Percentiles rank a stretch among this genome's conserved stretches.
These are phyloP conservation scores for Verticillium nonalfalfae DNA, from an alignment of 2,329 filamentous ascomycete genomes.

Conservation along the genomic window DNA sequence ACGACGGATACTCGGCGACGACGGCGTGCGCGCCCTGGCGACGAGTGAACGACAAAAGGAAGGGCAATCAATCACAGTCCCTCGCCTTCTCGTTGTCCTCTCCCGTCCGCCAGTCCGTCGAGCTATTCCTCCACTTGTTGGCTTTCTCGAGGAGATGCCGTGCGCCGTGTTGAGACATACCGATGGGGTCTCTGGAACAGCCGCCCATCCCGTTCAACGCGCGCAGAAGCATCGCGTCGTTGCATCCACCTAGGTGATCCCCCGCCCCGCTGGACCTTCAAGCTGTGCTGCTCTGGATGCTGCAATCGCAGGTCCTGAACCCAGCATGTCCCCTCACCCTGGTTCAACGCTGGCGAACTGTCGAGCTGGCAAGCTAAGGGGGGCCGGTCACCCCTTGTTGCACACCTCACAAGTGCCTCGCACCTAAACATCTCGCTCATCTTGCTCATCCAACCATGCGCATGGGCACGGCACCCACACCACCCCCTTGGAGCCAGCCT, in stretches of 20 bases:
- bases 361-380: background rate
- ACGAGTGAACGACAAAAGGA: background rate
- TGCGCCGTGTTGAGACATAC: background rate
- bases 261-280: background rate
- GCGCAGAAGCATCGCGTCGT: background rate
- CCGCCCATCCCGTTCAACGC: background rate
- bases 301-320: background rate
- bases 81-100: background rate
- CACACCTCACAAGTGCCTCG: background rate
- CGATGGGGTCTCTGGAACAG: background rate
- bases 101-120: background rate
- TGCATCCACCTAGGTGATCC: background rate
- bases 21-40: background rate
- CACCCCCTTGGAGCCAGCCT: background rate
- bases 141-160: background rate
- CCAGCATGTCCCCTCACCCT: background rate
- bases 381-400: background rate
- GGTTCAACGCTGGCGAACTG: background rate
- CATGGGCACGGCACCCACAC: background rate
- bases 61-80: background rate
- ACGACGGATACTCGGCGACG: background rate
- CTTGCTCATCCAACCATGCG: background rate
- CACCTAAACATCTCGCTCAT: background rate
- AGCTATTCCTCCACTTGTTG: background rate
- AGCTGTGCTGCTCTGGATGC: background rate